Base-by-base conservation (phyloP, 108 stramenopile genomes). In the Fragilaria radians region DNA sequence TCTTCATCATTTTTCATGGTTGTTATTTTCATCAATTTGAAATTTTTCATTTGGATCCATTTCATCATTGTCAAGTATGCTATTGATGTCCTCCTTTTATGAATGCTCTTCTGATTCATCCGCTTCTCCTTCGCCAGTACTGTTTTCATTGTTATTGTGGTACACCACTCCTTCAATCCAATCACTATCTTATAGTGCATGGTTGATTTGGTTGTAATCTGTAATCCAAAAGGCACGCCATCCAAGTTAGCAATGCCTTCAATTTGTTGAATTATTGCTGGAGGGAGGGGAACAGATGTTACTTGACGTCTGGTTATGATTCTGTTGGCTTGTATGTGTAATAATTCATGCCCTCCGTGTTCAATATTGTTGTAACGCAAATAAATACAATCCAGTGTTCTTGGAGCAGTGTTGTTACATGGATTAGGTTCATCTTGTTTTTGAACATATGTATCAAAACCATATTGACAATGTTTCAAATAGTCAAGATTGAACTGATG, bases 121-220 rank as follows among this genome's bases (percentile, higher is more conserved):
- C n/a, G n/a, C n/a, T n/a, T n/a, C n/a, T n/a, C n/a, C n/a, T n/a
- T n/a, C n/a, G n/a, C n/a, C n/a, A n/a, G n/a, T n/a, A n/a, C n/a
- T 48, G 4, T 23, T 48, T 48, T 48, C 4, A 23, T 42, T 27
- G 14, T 55, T 54, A 36, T 25, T 11, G 23, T 68, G 45, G 19
- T 62, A 30, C 36, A 56, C 23, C 67, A 68, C 67, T 68, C 67
- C 67, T 62, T 61, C 52, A 62, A 68, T 45, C 61, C 63, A 64
- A 3, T 32, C 54, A 55, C n/a, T n/a, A n/a, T n/a, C n/a, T n/a
- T n/a, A n/a, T n/a, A n/a, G n/a, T n/a, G 34, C 3, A 29, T 64
- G 36, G 63, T 55, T 36, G 2, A 45, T 25, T 1, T 36, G 27
- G 32, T 23, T 54, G n/a, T 22, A 22, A 64, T 30, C 46, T 64